phyloP scores from a whole-genome alignment of 352 stramenopile genomes.

The Phytophthora aleatoria region DNA sequence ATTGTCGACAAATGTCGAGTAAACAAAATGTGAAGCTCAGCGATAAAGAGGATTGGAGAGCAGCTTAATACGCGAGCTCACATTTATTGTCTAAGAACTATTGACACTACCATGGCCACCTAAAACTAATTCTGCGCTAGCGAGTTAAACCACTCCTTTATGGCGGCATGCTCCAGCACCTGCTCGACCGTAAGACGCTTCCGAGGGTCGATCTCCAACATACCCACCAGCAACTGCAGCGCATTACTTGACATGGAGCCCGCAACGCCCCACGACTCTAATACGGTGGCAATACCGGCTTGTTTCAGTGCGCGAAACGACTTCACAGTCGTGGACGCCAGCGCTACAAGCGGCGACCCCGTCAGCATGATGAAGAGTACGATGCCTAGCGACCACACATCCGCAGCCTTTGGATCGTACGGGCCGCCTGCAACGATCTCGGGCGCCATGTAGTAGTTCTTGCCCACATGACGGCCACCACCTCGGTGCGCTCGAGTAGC shows the following conservation, averaged over 20 bases:
- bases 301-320: slow-evolving; percentile 37
- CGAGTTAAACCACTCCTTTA: slow-evolving; percentile 16
- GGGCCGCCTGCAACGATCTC: slow-evolving; percentile 37
- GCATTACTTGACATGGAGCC: slow-evolving; percentile 16
- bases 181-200: slow-evolving; percentile 34
- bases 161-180: slow-evolving; percentile 22
- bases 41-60: too few relatives aligned
- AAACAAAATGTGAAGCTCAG: too few relatives aligned
- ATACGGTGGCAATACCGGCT: slow-evolving; percentile 26
- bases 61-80: too few relatives aligned
- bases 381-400: slow-evolving; percentile 19
- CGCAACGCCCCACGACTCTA: slow-evolving; percentile 39
- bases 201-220: slow-evolving; percentile 34
- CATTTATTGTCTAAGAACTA: too few relatives aligned
- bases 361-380: slow-evolving; percentile 25
- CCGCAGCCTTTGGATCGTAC: slow-evolving; percentile 46
- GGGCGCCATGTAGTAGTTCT: slow-evolving; percentile 63
- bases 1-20: too few relatives aligned
- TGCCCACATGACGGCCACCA: slow-evolving; percentile 39
- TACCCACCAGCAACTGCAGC: slow-evolving; percentile 28
- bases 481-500: slow-evolving; percentile 22
- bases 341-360: slow-evolving; percentile 42
- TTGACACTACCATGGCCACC: too few relatives aligned
- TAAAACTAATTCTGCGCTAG: slow-evolving; percentile 6
- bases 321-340: slow-evolving; percentile 34